Percentiles rank a stretch among this genome's conserved stretches.
Evolutionary conservation across 768 basidiomycete species (phyloP).

Genomic region (Clitopilus passeckerianus): DNA sequence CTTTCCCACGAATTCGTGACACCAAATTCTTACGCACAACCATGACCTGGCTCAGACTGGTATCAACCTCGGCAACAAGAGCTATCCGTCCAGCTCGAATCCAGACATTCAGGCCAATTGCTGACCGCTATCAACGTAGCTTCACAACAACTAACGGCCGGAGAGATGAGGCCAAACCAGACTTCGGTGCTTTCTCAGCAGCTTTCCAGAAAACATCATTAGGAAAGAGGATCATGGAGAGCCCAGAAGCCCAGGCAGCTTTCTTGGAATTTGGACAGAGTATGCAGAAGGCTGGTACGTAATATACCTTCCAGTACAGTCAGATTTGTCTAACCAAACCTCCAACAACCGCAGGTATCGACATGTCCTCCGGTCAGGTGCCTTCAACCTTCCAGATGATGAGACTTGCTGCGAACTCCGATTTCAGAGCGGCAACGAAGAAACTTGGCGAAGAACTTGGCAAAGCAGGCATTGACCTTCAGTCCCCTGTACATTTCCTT

Average conservation of each 20-base stretch:
- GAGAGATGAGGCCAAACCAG: not conserved
- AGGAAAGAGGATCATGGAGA: slow-evolving; percentile 42
- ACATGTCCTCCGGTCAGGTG: slow-evolving; percentile 33
- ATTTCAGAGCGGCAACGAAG: slow-evolving; percentile 45
- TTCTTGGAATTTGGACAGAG: slow-evolving; percentile 37
- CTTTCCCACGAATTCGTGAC: slow-evolving; percentile 11
- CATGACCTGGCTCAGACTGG: slow-evolving; percentile 12
- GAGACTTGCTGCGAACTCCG: slow-evolving; percentile 45
- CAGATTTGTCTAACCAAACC: not conserved
- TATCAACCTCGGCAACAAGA: slow-evolving; percentile 8
- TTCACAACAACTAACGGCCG: slow-evolving; percentile 12
- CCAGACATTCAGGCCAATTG: slow-evolving; percentile 4
- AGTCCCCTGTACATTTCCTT: slow-evolving; percentile 39
- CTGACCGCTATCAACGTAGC: slow-evolving; percentile 6
- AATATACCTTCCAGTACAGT: not conserved
- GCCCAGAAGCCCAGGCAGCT: slow-evolving; percentile 46
- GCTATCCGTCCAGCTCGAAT: slow-evolving; percentile 5
- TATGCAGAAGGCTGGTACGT: slow-evolving; percentile 44
- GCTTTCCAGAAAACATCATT: slow-evolving; percentile 40
- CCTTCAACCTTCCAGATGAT: slow-evolving; percentile 51
- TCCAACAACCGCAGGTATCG: slow-evolving; percentile 37
- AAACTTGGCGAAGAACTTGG: slow-evolving; percentile 44
- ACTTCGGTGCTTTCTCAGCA: slow-evolving; percentile 25
- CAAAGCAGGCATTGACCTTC: slow-evolving; percentile 57
- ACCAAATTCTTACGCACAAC: slow-evolving; percentile 1